These are phyloP conservation scores for Acanthamoeba castellanii DNA, from an alignment of 208 protist genomes.

Conservation along the genomic window DNA sequence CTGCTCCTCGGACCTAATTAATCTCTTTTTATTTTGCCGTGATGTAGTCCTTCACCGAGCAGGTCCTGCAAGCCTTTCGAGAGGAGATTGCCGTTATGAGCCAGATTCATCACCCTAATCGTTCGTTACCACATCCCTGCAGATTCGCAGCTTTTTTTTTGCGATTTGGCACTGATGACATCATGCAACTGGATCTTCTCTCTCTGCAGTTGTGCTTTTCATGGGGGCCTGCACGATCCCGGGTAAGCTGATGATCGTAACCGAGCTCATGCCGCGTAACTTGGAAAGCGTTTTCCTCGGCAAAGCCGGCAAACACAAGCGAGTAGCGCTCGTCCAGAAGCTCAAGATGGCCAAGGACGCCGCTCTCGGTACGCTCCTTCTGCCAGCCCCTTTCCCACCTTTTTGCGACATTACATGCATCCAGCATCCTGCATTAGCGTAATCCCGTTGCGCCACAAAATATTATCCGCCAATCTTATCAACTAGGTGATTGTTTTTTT, in stretches of 20 bases:
- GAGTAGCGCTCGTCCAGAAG: not conserved
- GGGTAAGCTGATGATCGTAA: slow-evolving; percentile 70
- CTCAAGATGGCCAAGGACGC: slow-evolving; percentile 69
- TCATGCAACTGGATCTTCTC: too few species aligned
- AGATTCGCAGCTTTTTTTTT: not conserved
- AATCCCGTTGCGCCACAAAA: too few species aligned
- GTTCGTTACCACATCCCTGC: not conserved
- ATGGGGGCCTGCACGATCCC: slow-evolving; percentile 70
- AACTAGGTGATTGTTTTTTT: not conserved
- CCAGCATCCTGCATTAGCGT: too few species aligned
- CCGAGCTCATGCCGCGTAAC: slow-evolving; percentile 42
- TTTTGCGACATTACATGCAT: not conserved
- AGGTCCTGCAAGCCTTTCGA: slow-evolving; percentile 23
- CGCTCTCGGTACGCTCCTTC: slow-evolving; percentile 41
- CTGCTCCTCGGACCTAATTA: not conserved
- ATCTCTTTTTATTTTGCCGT: not conserved
- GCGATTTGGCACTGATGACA: not conserved
- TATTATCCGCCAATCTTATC: not conserved
- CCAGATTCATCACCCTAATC: slow-evolving; percentile 52
- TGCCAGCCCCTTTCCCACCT: too few species aligned
- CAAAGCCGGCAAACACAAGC: not conserved
- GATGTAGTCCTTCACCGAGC: slow-evolving; percentile 12
- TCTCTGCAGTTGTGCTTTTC: slow-evolving; percentile 41
- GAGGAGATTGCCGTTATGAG: slow-evolving; percentile 48
- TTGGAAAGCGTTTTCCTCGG: slow-evolving; percentile 25